Conservation (phyloP, 2,329 filamentous ascomycete genomes). For the Byssoonygena ceratinophila region DNA sequence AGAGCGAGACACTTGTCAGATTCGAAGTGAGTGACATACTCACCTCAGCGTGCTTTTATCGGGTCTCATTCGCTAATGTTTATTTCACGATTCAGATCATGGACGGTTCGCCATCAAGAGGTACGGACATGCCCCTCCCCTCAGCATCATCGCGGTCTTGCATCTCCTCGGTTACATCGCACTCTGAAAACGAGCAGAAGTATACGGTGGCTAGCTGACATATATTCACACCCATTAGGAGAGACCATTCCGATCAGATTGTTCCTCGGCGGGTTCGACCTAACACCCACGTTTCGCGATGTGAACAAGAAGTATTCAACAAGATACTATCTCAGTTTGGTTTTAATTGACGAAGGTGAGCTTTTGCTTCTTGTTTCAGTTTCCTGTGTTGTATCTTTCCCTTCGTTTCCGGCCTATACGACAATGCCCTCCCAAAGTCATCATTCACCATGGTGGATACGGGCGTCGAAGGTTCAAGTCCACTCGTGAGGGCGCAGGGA, state of each 20-base stretch:
- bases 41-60: background rate
- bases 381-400: background rate
- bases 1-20: slow-evolving; percentile 92
- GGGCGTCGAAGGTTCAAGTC: background rate
- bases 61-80: background rate
- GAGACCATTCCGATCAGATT: slow-evolving; percentile 93
- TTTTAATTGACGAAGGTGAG: slow-evolving; percentile 86
- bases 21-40: slow-evolving; percentile 58
- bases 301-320: slow-evolving; percentile 99
- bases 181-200: background rate
- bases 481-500: background rate
- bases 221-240: slow-evolving; percentile 34
- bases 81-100: slow-evolving; percentile 58
- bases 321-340: slow-evolving; percentile 90
- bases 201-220: background rate
- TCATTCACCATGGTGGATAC: background rate
- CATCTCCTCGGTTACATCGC: background rate
- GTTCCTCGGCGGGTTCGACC: slow-evolving; percentile 93
- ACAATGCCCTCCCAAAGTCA: background rate
- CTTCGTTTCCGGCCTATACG: background rate
- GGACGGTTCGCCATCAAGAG: slow-evolving; percentile 95
- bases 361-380: slow-evolving; percentile 13
- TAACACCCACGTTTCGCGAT: slow-evolving; percentile 96
- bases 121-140: slow-evolving; percentile 39
- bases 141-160: background rate